Evolutionary conservation across 2,329 filamentous ascomycete genomes (phyloP).

Genomic region (Nigrospora osmanthi): DNA sequence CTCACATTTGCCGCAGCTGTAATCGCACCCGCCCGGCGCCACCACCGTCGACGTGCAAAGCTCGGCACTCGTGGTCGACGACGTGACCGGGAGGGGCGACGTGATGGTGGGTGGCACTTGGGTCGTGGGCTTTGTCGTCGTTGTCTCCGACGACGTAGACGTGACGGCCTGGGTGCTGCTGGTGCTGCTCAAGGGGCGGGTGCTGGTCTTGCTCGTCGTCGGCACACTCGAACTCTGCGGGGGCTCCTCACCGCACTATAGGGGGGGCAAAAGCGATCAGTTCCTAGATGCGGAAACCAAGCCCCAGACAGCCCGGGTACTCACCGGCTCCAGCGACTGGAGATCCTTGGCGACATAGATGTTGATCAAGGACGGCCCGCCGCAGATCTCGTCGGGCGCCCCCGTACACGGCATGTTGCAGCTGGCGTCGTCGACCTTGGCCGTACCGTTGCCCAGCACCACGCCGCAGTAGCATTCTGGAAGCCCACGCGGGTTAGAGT

Average conservation of each 20-base stretch:
- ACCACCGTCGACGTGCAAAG: constrained; percentile 40
- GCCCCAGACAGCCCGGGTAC: not conserved
- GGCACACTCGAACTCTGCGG: not conserved
- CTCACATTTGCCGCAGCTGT: constrained; percentile 40
- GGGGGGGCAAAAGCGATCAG: too few species aligned
- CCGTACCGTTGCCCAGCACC: constrained; percentile 40
- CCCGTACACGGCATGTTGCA: constrained; percentile 48
- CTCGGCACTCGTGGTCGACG: constrained; percentile 24
- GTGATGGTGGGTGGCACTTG: constrained; percentile 4
- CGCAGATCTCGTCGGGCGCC: constrained; percentile 31
- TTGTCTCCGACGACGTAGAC: constrained; percentile 1
- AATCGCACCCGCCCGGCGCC: constrained; percentile 41
- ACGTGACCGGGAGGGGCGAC: not conserved
- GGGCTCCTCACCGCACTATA: too few species aligned
- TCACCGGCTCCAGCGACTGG: constrained; percentile 36
- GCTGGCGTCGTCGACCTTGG: constrained; percentile 22
- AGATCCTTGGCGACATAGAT: constrained; percentile 41
- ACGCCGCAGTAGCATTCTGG: constrained; percentile 42
- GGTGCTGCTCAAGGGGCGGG: not conserved
- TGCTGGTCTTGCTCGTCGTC: constrained; percentile 6
- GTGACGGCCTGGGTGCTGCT: not conserved
- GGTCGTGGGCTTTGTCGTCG: not conserved
- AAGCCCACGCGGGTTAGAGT: constrained; percentile 7
- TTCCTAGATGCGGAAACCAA: too few species aligned
- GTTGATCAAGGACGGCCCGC: constrained; percentile 32